A percentile compares a stretch with the other conserved stretches of the same genome.
Evolutionary conservation across 2,329 filamentous ascomycete species (phyloP).

Genomic region (Monilinia fructicola): DNA sequence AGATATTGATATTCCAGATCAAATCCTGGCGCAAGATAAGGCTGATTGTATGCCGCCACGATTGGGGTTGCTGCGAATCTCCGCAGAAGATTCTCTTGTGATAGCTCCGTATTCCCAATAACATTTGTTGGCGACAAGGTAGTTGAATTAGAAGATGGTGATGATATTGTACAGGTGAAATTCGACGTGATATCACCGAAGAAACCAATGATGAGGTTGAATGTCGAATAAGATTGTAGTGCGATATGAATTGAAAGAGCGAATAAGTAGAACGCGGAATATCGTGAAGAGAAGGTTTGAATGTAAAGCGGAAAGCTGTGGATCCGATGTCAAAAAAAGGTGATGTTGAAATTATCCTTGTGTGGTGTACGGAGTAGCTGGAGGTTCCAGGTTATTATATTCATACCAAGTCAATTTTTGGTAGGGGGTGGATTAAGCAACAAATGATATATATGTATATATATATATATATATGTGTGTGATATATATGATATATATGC

Average conservation of each 20-base stretch:
- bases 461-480: no score
- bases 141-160: neutral
- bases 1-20: conserved; percentile 36
- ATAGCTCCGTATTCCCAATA: conserved; percentile 25
- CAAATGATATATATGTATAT: no score
- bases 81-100: conserved; percentile 32
- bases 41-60: conserved; percentile 38
- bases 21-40: conserved; percentile 36
- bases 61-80: conserved; percentile 38
- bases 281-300: conserved; percentile 5
- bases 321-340: conserved; percentile 18
- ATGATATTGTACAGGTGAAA: neutral
- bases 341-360: conserved; percentile 16
- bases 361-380: no score
- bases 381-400: no score
- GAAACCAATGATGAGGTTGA: neutral
- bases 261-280: neutral
- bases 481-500: no score
- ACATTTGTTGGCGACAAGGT: conserved; percentile 30
- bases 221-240: neutral
- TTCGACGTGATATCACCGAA: neutral
- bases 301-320: conserved; percentile 13
- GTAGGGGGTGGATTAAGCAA: no score
- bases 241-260: neutral
- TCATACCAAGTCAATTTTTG: no score